These are phyloP conservation scores for Groenewaldozyma auringiensis DNA, from an alignment of 1,139 yeast genomes.

Conservation along the genomic window DNA sequence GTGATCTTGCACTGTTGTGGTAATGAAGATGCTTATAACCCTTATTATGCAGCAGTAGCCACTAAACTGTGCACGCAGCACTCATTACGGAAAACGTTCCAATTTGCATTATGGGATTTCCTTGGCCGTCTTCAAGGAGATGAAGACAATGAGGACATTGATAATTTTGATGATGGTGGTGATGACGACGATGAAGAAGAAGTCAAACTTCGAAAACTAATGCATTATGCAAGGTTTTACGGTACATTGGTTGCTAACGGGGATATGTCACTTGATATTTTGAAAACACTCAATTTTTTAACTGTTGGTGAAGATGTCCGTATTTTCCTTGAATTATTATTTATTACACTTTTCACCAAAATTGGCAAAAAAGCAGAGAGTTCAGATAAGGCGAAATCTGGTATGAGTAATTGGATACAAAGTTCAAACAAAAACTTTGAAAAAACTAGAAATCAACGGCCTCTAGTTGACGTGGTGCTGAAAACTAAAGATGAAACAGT, in stretches of 20 bases:
- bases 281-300: slow-evolving; percentile 68
- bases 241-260: slow-evolving; percentile 71
- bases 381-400: slow-evolving; percentile 12
- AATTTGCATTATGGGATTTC: slow-evolving; percentile 84
- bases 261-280: slow-evolving; percentile 59
- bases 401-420: slow-evolving; percentile 18
- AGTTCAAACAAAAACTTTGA: slow-evolving; percentile 9
- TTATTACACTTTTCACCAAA: slow-evolving; percentile 59
- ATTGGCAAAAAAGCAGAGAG: slow-evolving; percentile 53
- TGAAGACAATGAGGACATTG: slow-evolving; percentile 17
- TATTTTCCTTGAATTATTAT: slow-evolving; percentile 63
- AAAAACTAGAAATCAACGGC: slow-evolving; percentile 44
- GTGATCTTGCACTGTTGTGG: slow-evolving; percentile 81
- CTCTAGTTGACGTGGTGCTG: slow-evolving; percentile 46
- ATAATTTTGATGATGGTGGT: slow-evolving; percentile 28
- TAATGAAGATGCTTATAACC: slow-evolving; percentile 79
- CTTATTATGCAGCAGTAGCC: slow-evolving; percentile 81
- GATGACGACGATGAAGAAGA: slow-evolving; percentile 38
- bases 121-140: slow-evolving; percentile 61
- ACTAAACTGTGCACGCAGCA: slow-evolving; percentile 61
- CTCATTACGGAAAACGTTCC: slow-evolving; percentile 71
- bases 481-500: slow-evolving; percentile 60
- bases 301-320: slow-evolving; percentile 59
- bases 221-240: slow-evolving; percentile 72
- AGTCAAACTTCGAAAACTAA: slow-evolving; percentile 46